phyloP scores from a whole-genome alignment of 2,329 filamentous ascomycete species.

The Westerdykella aurantiaca region DNA sequence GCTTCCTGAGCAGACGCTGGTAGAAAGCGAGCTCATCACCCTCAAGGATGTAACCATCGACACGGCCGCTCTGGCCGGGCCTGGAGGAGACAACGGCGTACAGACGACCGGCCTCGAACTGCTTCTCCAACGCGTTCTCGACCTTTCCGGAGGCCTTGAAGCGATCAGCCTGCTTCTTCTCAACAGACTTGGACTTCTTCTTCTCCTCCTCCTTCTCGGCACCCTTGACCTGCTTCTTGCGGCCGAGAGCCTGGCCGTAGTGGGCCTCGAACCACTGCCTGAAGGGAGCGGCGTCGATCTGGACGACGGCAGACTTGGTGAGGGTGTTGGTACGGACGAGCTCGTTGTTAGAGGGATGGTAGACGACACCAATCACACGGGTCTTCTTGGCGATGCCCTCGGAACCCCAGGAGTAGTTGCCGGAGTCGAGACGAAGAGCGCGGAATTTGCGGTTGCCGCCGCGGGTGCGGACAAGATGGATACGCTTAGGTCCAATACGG shows the following conservation, averaged over 20 bases:
- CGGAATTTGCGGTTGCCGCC: conserved; percentile 99
- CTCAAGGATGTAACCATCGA: conserved; percentile 97
- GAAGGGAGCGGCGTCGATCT: conserved; percentile 98
- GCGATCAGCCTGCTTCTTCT: conserved; percentile 94
- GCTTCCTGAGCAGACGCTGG: conserved; percentile 99
- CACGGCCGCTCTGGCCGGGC: conserved; percentile 93
- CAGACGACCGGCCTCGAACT: conserved; percentile 98
- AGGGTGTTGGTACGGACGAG: conserved; percentile 99
- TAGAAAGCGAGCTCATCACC: conserved; percentile 99
- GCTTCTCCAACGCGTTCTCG: conserved; percentile 85
- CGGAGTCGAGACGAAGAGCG: conserved; percentile 94
- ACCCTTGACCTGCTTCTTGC: conserved; percentile 74
- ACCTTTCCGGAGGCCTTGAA: conserved; percentile 84
- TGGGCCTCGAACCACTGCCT: conserved; percentile 99
- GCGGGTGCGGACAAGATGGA: conserved; percentile 94
- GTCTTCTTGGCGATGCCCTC: conserved; percentile 98
- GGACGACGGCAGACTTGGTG: conserved; percentile 97
- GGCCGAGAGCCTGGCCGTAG: conserved; percentile 88
- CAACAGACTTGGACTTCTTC: conserved; percentile 95
- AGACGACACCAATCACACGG: conserved; percentile 96
- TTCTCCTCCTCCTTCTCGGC: conserved; percentile 66
- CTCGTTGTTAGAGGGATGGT: conserved; percentile 99
- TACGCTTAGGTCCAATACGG: conserved; percentile 94
- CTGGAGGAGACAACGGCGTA: conserved; percentile 89
- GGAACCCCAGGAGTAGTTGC: conserved; percentile 99